Evolutionary conservation across 1,284 basidiomycete species (phyloP).

Genomic region (Porogramme epimiltina): DNA sequence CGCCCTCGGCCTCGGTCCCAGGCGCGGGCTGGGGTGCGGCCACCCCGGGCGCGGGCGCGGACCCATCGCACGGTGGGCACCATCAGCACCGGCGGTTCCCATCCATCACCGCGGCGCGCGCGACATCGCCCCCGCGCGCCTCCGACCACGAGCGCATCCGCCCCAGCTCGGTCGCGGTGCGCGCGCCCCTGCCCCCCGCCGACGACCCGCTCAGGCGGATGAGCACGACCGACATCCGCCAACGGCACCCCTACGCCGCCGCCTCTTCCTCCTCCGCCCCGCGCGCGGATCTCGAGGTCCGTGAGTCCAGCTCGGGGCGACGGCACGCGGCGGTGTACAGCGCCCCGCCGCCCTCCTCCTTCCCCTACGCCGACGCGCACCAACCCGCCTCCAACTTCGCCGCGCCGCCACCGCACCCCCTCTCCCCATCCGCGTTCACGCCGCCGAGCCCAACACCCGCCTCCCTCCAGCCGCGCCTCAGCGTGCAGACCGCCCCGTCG

Average conservation of each 20-base stretch:
- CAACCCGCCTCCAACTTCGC: too few relatives aligned
- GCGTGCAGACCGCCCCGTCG: too few relatives aligned
- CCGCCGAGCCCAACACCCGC: background rate
- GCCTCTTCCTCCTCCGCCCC: background rate
- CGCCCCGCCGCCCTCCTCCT: constrained; percentile 1
- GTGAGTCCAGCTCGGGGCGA: constrained; percentile 1
- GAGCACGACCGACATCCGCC: constrained; percentile 26
- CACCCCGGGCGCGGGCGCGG: background rate
- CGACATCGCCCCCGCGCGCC: constrained; percentile 1
- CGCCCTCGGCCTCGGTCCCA: too few relatives aligned
- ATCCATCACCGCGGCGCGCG: constrained; percentile 11
- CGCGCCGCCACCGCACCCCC: constrained; percentile 2
- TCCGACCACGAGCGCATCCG: constrained; percentile 10
- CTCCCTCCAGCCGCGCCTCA: background rate
- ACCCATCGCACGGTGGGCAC: too few relatives aligned
- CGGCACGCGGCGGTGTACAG: constrained; percentile 7
- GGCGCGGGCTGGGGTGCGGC: background rate
- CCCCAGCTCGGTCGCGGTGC: constrained; percentile 19
- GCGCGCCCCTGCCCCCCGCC: constrained; percentile 13
- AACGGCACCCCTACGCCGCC: constrained; percentile 14
- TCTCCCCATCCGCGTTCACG: background rate
- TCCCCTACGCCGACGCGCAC: background rate
- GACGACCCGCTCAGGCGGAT: constrained; percentile 20
- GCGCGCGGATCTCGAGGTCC: constrained; percentile 6
- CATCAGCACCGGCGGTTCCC: constrained; percentile 15